A percentile compares a stretch with the other conserved stretches of the same genome.
phyloP scores from a whole-genome alignment of 1,139 yeast species.

The Debaryomyces coudertii region DNA sequence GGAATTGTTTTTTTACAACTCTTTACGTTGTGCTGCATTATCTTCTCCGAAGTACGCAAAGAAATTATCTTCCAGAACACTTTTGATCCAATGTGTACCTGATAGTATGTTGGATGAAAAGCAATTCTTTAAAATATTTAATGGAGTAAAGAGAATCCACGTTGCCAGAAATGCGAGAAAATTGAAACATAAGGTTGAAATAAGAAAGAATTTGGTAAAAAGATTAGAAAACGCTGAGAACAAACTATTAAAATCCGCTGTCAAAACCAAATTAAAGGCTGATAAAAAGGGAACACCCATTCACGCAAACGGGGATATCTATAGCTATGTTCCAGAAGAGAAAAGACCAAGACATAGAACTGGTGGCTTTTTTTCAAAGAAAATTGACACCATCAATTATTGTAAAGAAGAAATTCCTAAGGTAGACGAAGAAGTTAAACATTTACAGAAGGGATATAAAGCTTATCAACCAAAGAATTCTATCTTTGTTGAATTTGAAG shows the following conservation, averaged over 20 bases:
- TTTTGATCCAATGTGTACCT: conserved; percentile 82
- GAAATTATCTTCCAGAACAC: conserved; percentile 74
- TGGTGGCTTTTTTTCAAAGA: conserved; percentile 56
- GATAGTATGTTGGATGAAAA: conserved; percentile 64
- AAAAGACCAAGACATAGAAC: conserved; percentile 74
- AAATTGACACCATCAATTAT: conserved; percentile 63
- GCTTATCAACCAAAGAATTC: conserved; percentile 55
- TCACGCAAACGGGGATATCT: conserved; percentile 54
- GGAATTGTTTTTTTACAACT: conserved; percentile 78
- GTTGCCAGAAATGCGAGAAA: conserved; percentile 69
- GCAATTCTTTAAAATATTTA: conserved; percentile 60
- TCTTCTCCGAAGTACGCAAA: conserved; percentile 80
- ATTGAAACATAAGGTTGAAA: conserved; percentile 58
- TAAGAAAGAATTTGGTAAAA: conserved; percentile 63
- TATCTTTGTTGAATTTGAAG: conserved; percentile 69
- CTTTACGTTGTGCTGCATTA: conserved; percentile 79
- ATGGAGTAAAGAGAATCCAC: conserved; percentile 75
- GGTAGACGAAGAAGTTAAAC: conserved; percentile 56
- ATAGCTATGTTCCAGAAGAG: conserved; percentile 70
- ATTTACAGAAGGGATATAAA: conserved; percentile 51
- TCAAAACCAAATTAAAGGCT: conserved; percentile 63
- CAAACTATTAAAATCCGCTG: conserved; percentile 58
- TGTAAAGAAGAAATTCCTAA: conserved; percentile 58
- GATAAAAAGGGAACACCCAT: conserved; percentile 59
- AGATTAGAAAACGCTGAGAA: conserved; percentile 74